phyloP scores from a whole-genome alignment of 2,329 filamentous ascomycete genomes.

The Colletotrichum sp. region DNA sequence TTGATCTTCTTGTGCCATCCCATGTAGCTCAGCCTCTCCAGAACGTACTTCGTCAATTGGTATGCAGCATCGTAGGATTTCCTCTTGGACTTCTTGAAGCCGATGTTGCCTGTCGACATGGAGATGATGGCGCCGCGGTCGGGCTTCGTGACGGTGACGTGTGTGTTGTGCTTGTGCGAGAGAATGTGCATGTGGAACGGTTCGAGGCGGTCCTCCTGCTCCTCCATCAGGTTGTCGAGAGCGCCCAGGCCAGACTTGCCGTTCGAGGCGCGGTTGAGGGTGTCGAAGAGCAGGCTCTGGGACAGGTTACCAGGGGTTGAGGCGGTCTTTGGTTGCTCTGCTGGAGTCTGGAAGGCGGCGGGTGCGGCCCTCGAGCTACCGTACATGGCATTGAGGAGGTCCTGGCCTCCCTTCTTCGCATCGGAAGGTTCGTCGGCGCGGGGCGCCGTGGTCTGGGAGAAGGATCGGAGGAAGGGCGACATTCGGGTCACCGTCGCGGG shows the following conservation, averaged over 20 bases:
- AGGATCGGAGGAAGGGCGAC: constrained; percentile 32
- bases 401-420: constrained; percentile 15
- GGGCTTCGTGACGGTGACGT: constrained; percentile 87
- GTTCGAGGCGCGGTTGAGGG: constrained; percentile 32
- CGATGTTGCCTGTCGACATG: constrained; percentile 83
- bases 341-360: background rate
- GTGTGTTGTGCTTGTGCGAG: constrained; percentile 91
- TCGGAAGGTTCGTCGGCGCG: constrained; percentile 26
- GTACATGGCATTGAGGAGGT: constrained; percentile 23
- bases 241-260: constrained; percentile 10
- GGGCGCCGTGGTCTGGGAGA: constrained; percentile 41
- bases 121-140: constrained; percentile 81
- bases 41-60: constrained; percentile 83
- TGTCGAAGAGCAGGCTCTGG: constrained; percentile 42
- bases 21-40: constrained; percentile 83
- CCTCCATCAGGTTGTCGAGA: constrained; percentile 27
- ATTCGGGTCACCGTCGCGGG: constrained; percentile 19
- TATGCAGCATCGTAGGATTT: constrained; percentile 90
- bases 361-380: constrained; percentile 3
- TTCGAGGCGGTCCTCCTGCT: constrained; percentile 48
- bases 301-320: constrained; percentile 25
- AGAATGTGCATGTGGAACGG: constrained; percentile 89
- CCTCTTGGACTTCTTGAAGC: constrained; percentile 84
- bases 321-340: background rate
- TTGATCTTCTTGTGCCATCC: constrained; percentile 79